Evolutionary conservation across 495 filamentous ascomycete genomes (phyloP).

Genomic region (Hypomontagnella submonticulosa): DNA sequence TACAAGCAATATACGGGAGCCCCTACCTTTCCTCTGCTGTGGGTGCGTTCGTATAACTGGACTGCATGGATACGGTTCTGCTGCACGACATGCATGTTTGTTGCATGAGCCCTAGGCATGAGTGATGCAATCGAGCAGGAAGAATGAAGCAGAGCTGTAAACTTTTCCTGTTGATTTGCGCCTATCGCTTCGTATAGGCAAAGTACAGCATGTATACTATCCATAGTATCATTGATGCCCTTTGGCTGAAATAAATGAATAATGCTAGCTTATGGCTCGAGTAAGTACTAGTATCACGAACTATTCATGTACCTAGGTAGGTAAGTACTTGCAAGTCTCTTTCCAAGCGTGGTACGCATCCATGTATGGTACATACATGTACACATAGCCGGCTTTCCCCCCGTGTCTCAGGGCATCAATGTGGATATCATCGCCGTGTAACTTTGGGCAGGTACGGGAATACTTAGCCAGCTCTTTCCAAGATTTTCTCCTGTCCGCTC

Average conservation of each 20-base stretch:
- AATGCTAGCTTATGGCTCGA: no score
- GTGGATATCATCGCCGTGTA: not conserved
- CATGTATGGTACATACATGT: no score
- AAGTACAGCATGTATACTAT: no score
- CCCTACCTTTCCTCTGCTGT: not conserved
- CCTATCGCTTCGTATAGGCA: not conserved
- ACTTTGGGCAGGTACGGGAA: not conserved
- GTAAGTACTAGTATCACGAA: no score
- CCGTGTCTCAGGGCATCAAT: slow-evolving; percentile 3
- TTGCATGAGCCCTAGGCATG: slow-evolving; percentile 26
- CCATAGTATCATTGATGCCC: no score
- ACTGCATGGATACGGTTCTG: slow-evolving; percentile 2
- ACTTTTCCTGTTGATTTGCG: no score
- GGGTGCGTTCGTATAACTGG: slow-evolving; percentile 22
- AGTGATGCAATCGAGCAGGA: slow-evolving; percentile 25
- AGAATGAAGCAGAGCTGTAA: not conserved
- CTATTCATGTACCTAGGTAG: no score
- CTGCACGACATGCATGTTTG: slow-evolving; percentile 37
- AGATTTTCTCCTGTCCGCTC: not conserved
- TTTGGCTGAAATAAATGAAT: no score
- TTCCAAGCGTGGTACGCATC: no score
- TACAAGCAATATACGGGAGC: no score
- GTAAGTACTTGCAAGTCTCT: no score
- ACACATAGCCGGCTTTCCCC: no score
- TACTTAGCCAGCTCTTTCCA: not conserved